Evolutionary conservation across 345 rosid species (phyloP), one percentile per base, ranked within the genome.

Genomic region (Citrus glauca): DNA sequence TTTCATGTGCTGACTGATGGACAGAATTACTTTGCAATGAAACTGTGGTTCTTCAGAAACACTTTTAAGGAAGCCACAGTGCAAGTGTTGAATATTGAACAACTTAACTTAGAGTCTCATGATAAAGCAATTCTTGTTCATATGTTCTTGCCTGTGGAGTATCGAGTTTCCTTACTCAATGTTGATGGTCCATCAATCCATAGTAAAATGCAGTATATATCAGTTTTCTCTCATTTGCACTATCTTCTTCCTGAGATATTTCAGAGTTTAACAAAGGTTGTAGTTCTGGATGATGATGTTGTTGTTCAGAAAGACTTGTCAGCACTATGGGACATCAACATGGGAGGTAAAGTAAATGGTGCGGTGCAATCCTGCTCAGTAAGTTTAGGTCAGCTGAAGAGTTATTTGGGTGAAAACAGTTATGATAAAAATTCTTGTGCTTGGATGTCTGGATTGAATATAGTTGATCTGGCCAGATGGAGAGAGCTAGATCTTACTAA

Each of bases 371-470:
- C 86, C 17, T 95, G 98, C 76, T 84, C 94, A 14, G 90, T 95
- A 74, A 91, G 83, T 60, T 78, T 92, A 78, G 91, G 93, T 76
- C 94, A 86, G 83, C 90, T 93, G 66, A 82, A 64, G 78, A 86
- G 81, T 72, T 86, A 81, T 78, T 74, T 93, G 79, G 87, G 86
- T 48, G 81, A 84, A 77, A 84, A 79, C 68, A 81, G 33, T 69
- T 84, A 84, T 40, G 79, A 89, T 63, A 63, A 77, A 69, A 84
- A 78, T 69, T 86, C 90, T 4, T 95, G 97, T 84, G 84, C 87
- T 63, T 95, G 98, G 98, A 91, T 95, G 97, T 88, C 98, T 78
- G 98, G 98, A 75, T 87, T 95, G 79, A 95, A 93, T 82, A 80
- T 95, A 45, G 77, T 95, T 82, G 97, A 95, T 88, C 92, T 95